A percentile compares a stretch with the other conserved stretches of the same genome.
phyloP scores from a whole-genome alignment of 495 filamentous ascomycete genomes.

The Penicillium bialowiezense region DNA sequence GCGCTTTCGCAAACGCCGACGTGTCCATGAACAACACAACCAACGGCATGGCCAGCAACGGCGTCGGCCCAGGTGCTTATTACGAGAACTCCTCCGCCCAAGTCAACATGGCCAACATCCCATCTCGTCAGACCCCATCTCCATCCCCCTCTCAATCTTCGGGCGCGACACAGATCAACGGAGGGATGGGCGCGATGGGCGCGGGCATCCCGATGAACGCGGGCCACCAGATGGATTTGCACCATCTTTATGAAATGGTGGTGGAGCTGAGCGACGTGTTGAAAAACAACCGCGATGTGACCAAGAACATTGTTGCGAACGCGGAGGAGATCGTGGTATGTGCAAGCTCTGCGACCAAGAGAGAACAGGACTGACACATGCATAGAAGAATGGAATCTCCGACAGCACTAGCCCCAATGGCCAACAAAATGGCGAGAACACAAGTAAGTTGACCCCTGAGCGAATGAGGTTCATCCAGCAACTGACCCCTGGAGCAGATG shows the following conservation, averaged over 20 bases:
- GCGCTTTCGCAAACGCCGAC: constrained; percentile 32
- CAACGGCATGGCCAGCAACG: constrained; percentile 30
- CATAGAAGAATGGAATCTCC: constrained; percentile 41
- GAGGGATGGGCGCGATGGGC: constrained; percentile 58
- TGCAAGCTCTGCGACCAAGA: background rate
- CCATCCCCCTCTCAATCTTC: constrained; percentile 31
- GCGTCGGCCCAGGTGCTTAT: constrained; percentile 28
- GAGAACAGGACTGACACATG: constrained; percentile 13
- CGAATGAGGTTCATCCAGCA: background rate
- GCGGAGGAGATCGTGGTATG: constrained; percentile 59
- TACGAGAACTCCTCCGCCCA: constrained; percentile 27
- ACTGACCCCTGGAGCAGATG: constrained; percentile 26
- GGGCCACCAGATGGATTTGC: constrained; percentile 83
- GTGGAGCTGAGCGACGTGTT: constrained; percentile 74
- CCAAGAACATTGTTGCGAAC: constrained; percentile 69
- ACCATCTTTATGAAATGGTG: constrained; percentile 80
- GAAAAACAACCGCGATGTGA: constrained; percentile 72
- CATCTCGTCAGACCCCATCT: constrained; percentile 36
- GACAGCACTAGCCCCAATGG: constrained; percentile 42
- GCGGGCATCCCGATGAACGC: constrained; percentile 63
- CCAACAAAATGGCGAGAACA: constrained; percentile 49
- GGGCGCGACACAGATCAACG: constrained; percentile 47
- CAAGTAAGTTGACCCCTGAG: constrained; percentile 27
- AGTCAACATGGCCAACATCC: constrained; percentile 35
- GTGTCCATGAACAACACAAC: constrained; percentile 37